Evolutionary conservation across 2,329 filamentous ascomycete genomes (phyloP).

Genomic region (Sarocladiaceae sp.): DNA sequence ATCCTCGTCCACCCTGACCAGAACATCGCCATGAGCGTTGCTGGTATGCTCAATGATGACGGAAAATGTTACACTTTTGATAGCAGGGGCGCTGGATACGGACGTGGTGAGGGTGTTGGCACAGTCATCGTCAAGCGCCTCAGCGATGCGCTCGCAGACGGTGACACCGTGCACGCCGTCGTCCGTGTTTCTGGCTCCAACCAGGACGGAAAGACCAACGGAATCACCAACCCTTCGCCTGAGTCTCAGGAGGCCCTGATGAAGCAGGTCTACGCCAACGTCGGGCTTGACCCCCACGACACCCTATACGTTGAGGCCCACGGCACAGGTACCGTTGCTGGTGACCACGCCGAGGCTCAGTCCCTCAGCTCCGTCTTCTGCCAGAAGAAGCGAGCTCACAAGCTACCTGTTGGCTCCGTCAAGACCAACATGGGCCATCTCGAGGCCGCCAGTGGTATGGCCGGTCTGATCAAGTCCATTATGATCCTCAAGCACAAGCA

Average conservation of each 20-base stretch:
- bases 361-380: constrained; percentile 39
- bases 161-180: constrained; percentile 50
- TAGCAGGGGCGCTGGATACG: constrained; percentile 55
- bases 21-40: constrained; percentile 48
- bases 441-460: constrained; percentile 45
- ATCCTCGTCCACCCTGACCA: constrained; percentile 49
- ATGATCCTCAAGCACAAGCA: constrained; percentile 41
- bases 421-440: constrained; percentile 51
- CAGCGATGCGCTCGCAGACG: constrained; percentile 48
- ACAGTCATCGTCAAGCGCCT: constrained; percentile 55
- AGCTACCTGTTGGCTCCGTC: constrained; percentile 39
- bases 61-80: constrained; percentile 51
- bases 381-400: neutral
- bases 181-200: constrained; percentile 49
- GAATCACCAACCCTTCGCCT: constrained; percentile 52
- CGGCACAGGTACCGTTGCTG: constrained; percentile 53
- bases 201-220: constrained; percentile 43
- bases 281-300: constrained; percentile 34
- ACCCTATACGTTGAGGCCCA: constrained; percentile 52
- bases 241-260: constrained; percentile 47
- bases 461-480: constrained; percentile 46
- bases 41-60: constrained; percentile 46
- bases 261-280: constrained; percentile 36
- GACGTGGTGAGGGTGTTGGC: constrained; percentile 55
- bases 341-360: constrained; percentile 43